Evolutionary conservation across 805 yeast genomes (phyloP).

Genomic region (Yamadazyma scolyti): DNA sequence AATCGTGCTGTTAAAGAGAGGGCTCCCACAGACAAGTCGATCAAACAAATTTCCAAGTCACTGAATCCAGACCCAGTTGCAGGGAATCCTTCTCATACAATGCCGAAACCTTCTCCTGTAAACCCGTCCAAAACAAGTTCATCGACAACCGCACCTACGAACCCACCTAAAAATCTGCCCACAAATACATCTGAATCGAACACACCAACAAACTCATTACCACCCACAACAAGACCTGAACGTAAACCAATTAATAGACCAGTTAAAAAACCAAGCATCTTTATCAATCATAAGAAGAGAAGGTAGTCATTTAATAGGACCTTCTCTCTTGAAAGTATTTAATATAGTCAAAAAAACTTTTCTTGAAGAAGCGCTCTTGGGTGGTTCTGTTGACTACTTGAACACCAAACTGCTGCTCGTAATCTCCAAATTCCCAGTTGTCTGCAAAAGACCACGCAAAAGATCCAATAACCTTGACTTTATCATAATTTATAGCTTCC

Average conservation of each 20-base stretch:
- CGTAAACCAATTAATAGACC: too few relatives aligned
- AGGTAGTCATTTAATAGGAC: background rate
- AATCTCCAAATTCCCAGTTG: slow-evolving; percentile 31
- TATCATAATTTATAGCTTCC: slow-evolving; percentile 19
- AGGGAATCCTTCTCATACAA: too few relatives aligned
- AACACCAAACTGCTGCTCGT: slow-evolving; percentile 18
- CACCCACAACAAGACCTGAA: background rate
- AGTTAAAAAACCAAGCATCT: slow-evolving; percentile 4
- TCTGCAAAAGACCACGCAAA: slow-evolving; percentile 31
- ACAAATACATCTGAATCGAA: too few relatives aligned
- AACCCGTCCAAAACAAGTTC: too few relatives aligned
- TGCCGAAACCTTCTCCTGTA: too few relatives aligned
- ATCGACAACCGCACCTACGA: background rate
- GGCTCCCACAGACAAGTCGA: too few relatives aligned
- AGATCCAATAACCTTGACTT: slow-evolving; percentile 24
- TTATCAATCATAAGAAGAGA: slow-evolving; percentile 2
- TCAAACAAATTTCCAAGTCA: too few relatives aligned
- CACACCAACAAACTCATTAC: background rate
- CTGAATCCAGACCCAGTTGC: too few relatives aligned
- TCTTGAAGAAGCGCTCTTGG: slow-evolving; percentile 20
- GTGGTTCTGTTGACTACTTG: slow-evolving; percentile 24
- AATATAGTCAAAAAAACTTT: slow-evolving; percentile 15
- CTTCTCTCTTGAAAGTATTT: slow-evolving; percentile 13
- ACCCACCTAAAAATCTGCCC: background rate
- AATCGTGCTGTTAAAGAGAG: too few relatives aligned